Conservation (phyloP, 2,329 filamentous ascomycete genomes). For the Metarhizium brunneum region DNA sequence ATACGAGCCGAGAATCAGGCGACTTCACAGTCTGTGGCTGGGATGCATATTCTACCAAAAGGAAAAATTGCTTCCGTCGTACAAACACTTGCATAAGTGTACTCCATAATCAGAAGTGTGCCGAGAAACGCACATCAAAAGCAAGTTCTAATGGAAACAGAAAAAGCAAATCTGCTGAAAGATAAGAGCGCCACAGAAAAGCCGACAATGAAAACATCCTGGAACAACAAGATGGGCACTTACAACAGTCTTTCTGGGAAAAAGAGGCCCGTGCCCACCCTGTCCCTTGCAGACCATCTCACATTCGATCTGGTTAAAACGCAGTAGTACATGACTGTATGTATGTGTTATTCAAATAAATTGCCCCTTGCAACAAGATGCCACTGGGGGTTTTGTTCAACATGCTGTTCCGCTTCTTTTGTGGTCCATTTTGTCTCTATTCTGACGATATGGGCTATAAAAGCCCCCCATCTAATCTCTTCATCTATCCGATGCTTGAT, state of each 20-base stretch:
- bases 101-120: not conserved
- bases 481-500: not conserved
- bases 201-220: not conserved
- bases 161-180: not conserved
- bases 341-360: not conserved
- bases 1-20: not conserved
- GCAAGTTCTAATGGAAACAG: not conserved
- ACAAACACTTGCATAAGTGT: not conserved
- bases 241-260: not conserved
- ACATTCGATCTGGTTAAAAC: not conserved
- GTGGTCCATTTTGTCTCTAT: not conserved
- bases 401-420: not conserved
- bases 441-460: not conserved
- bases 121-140: not conserved
- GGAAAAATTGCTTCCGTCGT: not conserved
- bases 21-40: not conserved
- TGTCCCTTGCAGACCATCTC: not conserved
- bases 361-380: not conserved
- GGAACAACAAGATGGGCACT: not conserved
- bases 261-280: not conserved
- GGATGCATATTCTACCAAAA: not conserved
- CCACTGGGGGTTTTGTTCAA: not conserved
- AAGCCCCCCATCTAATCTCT: not conserved
- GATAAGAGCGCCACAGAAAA: not conserved
- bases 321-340: not conserved